Evolutionary conservation across 306 rosid genomes (phyloP).

Genomic region (Lagenaria siceraria): DNA sequence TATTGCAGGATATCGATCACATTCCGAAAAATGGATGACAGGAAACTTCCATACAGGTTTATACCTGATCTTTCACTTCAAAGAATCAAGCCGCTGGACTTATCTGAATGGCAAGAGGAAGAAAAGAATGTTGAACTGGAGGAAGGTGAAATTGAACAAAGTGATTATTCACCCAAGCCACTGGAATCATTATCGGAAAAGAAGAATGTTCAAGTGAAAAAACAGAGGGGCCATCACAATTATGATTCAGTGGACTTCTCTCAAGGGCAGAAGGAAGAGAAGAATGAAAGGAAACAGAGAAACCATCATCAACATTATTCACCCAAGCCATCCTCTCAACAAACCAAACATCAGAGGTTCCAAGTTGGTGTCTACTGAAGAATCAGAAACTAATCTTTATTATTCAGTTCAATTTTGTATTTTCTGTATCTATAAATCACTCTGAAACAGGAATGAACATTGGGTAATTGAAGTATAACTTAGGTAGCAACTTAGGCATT

Average conservation of each 20-base stretch:
- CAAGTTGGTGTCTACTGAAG: neutral
- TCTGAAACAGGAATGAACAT: neutral
- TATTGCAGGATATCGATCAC: conserved; percentile 52
- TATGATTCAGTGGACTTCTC: neutral
- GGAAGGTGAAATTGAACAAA: neutral
- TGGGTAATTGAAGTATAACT: neutral
- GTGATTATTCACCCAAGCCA: neutral
- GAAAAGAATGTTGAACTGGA: neutral
- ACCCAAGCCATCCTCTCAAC: neutral
- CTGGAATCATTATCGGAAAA: neutral
- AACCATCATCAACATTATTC: neutral
- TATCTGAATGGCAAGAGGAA: neutral
- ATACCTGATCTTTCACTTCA: conserved; percentile 25
- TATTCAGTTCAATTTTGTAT: neutral
- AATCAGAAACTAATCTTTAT: neutral
- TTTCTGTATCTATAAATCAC: neutral
- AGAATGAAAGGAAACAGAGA: neutral
- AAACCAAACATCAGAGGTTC: neutral
- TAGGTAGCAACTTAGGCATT: neutral
- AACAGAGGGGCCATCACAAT: neutral
- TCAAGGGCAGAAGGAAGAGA: neutral
- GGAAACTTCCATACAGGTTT: conserved; percentile 31
- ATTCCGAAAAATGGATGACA: conserved; percentile 43
- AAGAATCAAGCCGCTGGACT: conserved; percentile 20
- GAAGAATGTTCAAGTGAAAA: neutral